Evolutionary conservation across 176 grass and related monocot genomes (phyloP).

Genomic region (Carex myosuroides): DNA sequence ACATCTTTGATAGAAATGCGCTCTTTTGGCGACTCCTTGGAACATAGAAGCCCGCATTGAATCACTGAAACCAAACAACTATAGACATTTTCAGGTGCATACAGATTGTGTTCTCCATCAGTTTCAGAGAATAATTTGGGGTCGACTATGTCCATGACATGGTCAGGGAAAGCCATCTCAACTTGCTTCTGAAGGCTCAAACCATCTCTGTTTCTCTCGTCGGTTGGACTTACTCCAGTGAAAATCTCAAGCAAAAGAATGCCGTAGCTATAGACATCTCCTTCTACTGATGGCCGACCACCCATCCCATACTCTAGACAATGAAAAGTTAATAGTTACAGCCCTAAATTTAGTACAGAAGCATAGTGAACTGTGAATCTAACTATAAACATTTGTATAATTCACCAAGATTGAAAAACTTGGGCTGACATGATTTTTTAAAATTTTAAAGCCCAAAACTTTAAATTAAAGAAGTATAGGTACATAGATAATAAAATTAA

Average conservation of each 20-base stretch:
- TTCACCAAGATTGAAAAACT: too few species aligned
- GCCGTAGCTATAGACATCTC: constrained; percentile 29
- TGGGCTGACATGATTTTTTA: too few species aligned
- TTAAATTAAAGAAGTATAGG: too few species aligned
- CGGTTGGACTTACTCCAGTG: constrained; percentile 9
- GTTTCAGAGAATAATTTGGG: neutral
- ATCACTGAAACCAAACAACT: constrained; percentile 24
- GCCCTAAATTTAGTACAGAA: too few species aligned
- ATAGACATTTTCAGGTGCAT: neutral
- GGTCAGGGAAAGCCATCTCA: constrained; percentile 18
- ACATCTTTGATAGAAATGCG: constrained; percentile 20
- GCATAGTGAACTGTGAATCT: too few species aligned
- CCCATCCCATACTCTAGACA: constrained; percentile 35
- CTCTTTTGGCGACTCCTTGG: constrained; percentile 17
- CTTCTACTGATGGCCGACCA: constrained; percentile 14
- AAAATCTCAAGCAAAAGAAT: neutral
- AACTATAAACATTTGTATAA: too few species aligned
- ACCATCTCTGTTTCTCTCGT: constrained; percentile 15
- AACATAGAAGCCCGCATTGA: constrained; percentile 18
- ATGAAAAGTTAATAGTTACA: neutral
- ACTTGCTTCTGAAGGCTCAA: constrained; percentile 26
- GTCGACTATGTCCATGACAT: constrained; percentile 28
- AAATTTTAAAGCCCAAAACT: too few species aligned
- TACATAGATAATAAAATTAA: too few species aligned
- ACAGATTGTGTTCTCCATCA: neutral